Percentiles rank a stretch among this genome's conserved stretches.
Conservation (phyloP, 768 basidiomycete species). For the Russula sp. region DNA sequence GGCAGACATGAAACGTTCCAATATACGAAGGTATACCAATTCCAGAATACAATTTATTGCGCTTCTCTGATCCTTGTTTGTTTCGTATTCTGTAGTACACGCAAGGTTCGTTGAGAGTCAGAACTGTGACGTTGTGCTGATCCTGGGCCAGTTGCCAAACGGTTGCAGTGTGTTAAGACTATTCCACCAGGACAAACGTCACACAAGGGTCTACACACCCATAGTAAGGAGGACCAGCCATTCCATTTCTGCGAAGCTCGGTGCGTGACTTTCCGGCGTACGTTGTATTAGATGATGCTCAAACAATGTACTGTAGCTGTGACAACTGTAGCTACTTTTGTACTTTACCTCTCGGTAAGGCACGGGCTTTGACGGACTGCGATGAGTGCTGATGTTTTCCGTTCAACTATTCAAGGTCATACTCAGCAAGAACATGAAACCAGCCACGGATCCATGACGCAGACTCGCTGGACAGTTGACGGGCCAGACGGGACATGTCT, state of each 20-base stretch:
- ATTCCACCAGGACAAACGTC: conserved; percentile 37
- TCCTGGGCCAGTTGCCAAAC: conserved; percentile 36
- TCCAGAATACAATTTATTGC: no score
- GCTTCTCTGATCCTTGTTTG: neutral
- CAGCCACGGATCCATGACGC: conserved; percentile 55
- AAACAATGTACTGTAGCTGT: conserved; percentile 39
- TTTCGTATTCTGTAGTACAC: conserved; percentile 39
- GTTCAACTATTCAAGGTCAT: conserved; percentile 36
- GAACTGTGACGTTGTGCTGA: neutral
- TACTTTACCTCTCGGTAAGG: conserved; percentile 44
- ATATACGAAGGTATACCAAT: conserved; percentile 62
- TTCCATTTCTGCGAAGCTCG: conserved; percentile 50
- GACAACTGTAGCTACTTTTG: conserved; percentile 52
- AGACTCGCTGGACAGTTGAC: conserved; percentile 49
- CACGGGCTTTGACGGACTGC: neutral
- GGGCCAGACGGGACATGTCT: conserved; percentile 42
- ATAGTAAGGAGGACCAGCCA: conserved; percentile 35
- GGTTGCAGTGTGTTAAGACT: conserved; percentile 40
- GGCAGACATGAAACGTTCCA: conserved; percentile 54
- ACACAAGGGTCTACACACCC: conserved; percentile 43
- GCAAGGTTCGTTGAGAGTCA: conserved; percentile 35
- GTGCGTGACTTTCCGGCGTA: conserved; percentile 25
- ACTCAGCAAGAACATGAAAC: conserved; percentile 56
- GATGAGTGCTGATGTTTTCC: neutral
- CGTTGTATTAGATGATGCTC: neutral